Percentiles rank a stretch among this genome's conserved stretches.
phyloP scores from a whole-genome alignment of 148 eudicot genomes.

The Rhododendron simsii region DNA sequence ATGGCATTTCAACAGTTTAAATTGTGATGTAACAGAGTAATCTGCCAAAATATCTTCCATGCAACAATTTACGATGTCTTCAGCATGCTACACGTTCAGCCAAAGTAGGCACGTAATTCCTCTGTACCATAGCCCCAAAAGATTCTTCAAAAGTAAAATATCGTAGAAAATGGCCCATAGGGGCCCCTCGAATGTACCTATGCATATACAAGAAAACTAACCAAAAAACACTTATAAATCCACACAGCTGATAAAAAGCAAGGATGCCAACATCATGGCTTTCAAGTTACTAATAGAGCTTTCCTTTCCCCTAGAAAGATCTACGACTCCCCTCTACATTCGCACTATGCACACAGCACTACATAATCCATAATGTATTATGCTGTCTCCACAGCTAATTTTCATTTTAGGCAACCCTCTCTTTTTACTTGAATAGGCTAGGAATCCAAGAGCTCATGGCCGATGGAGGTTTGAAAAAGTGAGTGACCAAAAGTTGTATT shows the following conservation, averaged over 20 bases:
- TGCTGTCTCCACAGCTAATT: not conserved
- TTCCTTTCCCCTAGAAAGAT: not conserved
- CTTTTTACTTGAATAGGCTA: not conserved
- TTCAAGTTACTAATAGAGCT: not conserved
- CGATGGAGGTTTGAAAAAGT: not conserved
- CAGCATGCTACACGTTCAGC: not conserved
- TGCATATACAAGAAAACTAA: not conserved
- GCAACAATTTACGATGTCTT: not conserved
- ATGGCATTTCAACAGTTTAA: not conserved
- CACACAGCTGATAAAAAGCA: not conserved
- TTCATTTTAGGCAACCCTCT: not conserved
- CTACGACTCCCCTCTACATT: not conserved
- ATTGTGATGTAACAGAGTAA: not conserved
- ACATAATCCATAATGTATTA: not conserved
- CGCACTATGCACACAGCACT: not conserved
- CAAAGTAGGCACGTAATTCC: not conserved
- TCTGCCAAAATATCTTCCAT: not conserved
- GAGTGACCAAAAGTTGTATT: not conserved
- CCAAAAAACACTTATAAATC: not conserved
- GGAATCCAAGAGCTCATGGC: not conserved
- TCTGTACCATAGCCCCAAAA: not conserved
- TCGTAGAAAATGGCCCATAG: not conserved
- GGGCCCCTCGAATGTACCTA: not conserved
- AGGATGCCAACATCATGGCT: not conserved
- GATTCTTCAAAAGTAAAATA: not conserved